Evolutionary conservation across 257 asterid species (phyloP).

Genomic region (Nicotiana knightiana): DNA sequence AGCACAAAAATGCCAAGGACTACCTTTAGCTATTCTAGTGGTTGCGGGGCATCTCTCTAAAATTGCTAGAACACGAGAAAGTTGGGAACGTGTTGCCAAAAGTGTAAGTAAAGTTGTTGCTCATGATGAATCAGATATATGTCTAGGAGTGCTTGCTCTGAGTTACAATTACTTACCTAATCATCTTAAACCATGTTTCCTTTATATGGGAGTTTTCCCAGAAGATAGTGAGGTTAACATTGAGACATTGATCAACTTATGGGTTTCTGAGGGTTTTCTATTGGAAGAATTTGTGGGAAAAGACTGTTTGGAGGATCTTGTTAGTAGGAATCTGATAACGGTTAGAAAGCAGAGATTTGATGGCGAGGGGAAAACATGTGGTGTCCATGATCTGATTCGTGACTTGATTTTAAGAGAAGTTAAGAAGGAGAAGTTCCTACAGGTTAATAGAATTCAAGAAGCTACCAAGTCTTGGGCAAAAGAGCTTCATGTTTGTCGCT

Average conservation of each 20-base stretch:
- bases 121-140: too few relatives aligned
- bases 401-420: slow-evolving; percentile 5
- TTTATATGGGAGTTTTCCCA: neutral
- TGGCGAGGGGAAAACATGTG: neutral
- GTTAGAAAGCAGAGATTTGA: neutral
- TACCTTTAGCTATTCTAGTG: neutral
- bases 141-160: neutral
- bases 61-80: neutral
- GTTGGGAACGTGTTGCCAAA: neutral
- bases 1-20: neutral
- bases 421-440: neutral
- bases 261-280: slow-evolving; percentile 7
- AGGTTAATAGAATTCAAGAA: neutral
- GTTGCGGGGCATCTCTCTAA: neutral
- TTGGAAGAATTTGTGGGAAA: neutral
- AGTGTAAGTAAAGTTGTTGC: neutral
- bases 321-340: neutral
- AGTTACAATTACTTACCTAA: neutral
- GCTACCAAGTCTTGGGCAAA: neutral
- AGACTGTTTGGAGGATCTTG: neutral
- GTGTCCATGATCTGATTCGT: neutral
- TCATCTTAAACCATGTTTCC: neutral
- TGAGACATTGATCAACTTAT: neutral
- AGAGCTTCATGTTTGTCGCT: neutral
- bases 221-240: neutral